Percentiles rank a stretch among this genome's conserved stretches.
Conservation (phyloP, 768 basidiomycete species). For the Peribolospora kevripleyi region DNA sequence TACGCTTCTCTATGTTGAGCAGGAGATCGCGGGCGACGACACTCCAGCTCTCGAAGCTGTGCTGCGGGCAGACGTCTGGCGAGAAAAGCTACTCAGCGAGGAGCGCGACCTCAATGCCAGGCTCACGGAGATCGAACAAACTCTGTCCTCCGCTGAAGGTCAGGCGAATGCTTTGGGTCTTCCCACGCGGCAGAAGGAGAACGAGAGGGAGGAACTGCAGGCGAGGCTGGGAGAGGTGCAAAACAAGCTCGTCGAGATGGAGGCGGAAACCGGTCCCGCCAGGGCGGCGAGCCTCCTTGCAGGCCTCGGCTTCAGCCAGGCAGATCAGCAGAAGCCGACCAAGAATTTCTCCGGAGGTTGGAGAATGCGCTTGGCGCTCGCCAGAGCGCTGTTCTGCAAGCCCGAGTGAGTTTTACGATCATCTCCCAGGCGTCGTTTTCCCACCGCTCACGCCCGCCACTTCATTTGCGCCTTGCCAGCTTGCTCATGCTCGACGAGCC, state of each 20-base stretch:
- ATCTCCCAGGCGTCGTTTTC: no score
- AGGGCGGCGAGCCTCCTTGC: conserved; percentile 70
- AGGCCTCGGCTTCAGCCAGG: conserved; percentile 75
- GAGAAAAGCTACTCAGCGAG: conserved; percentile 71
- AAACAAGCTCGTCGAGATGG: conserved; percentile 79
- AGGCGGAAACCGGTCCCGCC: conserved; percentile 90
- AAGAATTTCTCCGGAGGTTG: conserved; percentile 36
- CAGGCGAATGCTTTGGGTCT: neutral
- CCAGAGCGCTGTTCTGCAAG: conserved; percentile 87
- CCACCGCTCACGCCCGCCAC: no score
- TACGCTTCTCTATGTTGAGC: conserved; percentile 92
- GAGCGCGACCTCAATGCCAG: conserved; percentile 49
- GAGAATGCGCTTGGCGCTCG: conserved; percentile 94
- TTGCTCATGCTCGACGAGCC: conserved; percentile 31
- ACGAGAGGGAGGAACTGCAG: conserved; percentile 13
- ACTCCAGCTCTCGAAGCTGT: conserved; percentile 80
- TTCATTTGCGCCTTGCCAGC: neutral
- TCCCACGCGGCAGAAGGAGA: conserved; percentile 37
- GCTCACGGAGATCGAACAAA: conserved; percentile 41
- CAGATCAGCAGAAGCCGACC: conserved; percentile 42
- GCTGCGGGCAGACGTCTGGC: conserved; percentile 98
- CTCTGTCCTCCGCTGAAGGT: conserved; percentile 1
- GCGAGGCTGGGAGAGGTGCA: conserved; percentile 70
- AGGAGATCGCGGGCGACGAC: conserved; percentile 90
- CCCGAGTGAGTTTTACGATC: conserved; percentile 19